A percentile compares a stretch with the other conserved stretches of the same genome.
Evolutionary conservation across 2,329 filamentous ascomycete genomes (phyloP).

Genomic region (Phialemonium atrogriseum): DNA sequence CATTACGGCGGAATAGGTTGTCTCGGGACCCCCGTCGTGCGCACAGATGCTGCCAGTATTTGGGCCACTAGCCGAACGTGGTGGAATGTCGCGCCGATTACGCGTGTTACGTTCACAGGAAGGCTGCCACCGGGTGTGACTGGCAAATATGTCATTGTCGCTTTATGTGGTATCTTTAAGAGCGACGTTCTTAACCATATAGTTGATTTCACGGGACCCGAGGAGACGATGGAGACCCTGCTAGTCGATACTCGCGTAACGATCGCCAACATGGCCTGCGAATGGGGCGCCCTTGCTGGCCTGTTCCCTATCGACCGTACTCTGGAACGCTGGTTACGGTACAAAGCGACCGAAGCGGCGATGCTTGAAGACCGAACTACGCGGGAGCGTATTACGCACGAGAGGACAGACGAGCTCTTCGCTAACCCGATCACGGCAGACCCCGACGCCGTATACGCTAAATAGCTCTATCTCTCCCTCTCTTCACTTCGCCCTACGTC

Average conservation of each 20-base stretch:
- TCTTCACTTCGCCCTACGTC: constrained; percentile 79
- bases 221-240: constrained; percentile 67
- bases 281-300: constrained; percentile 44
- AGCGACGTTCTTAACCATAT: constrained; percentile 84
- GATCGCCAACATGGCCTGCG: constrained; percentile 73
- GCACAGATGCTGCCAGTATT: constrained; percentile 79
- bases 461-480: constrained; percentile 73
- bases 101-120: constrained; percentile 70
- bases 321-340: constrained; percentile 65
- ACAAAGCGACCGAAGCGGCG: constrained; percentile 65
- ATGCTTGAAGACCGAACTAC: constrained; percentile 43
- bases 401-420: constrained; percentile 64
- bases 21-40: constrained; percentile 72
- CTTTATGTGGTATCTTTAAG: constrained; percentile 79
- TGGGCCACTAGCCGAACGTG: constrained; percentile 79
- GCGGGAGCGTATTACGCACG: constrained; percentile 55
- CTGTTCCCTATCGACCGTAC: constrained; percentile 69
- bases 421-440: constrained; percentile 62
- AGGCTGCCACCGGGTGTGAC: constrained; percentile 70
- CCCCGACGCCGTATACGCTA: constrained; percentile 71
- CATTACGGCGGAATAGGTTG: constrained; percentile 76
- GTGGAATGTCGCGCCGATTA: constrained; percentile 81
- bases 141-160: constrained; percentile 90
- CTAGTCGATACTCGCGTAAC: constrained; percentile 66
- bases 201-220: constrained; percentile 77